Base-by-base conservation (phyloP, 1,139 yeast genomes). In the Tardiomyces blankii region DNA sequence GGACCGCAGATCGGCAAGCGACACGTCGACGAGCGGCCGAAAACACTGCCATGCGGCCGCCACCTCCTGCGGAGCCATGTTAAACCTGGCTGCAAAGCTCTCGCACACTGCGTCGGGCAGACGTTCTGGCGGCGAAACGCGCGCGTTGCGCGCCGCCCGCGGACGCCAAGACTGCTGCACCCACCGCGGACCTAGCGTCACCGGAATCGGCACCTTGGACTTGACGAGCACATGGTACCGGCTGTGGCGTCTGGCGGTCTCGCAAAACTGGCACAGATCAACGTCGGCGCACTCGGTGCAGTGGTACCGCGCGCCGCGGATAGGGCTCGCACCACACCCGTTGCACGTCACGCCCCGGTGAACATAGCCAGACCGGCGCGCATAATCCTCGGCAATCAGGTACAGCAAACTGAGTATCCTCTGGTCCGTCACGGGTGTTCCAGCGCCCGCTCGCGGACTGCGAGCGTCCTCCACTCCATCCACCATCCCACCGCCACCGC, bases 331-430 rank as follows among this genome's bases (percentile, higher is more conserved):
- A 6, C 64, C 62, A 47, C 66, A 62, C 4, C 47, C 38, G 42
- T 60, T 57, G 42, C 66, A 62, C 41, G 56, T 52, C 14, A 62
- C 57, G 1, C 65, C 66, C 13, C 62, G 55, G 41, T 61, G 64
- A 23, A 57, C 51, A 28, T 49, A 49, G 11, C 58, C 55, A 2
- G 48, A 43, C 14, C 52, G 42, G 19, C 43, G 41, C 14, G 53
- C 44, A 40, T 55, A 51, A 38, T 57, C 55, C 43, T 57, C 60
- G 1, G 63, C 58, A 27, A 58, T 49, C 12, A 49, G 42, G 44
- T 51, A 60, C n/a, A 60, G 48, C 38, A 60, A 40, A 39, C 49
- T 45, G 23, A 56, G 50, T 19, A 54, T 38, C n/a, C 47, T 49
- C 48, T 56, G 59, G 35, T 30, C 35, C 11, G 35, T 30, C 16